Base-by-base conservation (phyloP, 2,329 filamentous ascomycete species). In the Hymenoscyphus linearis region DNA sequence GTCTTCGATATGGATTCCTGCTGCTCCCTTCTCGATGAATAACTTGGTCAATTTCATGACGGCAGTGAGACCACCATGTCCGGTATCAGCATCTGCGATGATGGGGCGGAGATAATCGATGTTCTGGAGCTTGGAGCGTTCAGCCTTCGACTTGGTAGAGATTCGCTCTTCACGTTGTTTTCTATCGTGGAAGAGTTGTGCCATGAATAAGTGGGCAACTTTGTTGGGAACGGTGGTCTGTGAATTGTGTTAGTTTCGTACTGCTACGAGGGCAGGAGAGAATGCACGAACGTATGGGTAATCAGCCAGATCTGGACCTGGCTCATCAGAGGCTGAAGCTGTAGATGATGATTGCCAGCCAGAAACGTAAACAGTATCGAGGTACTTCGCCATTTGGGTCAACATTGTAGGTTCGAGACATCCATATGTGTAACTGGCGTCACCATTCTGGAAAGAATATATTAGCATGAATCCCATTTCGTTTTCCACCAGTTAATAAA, bases 21-120 rank as follows among this genome's bases (percentile, higher is more conserved):
- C 95, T 53, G 95, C 95, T 70, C 95, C 95, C 77, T 93, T 92
- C 81, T 99, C 95, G 67, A 98, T 79, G 76, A 99, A 98, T 61
- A 98, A 85, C 82, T 97, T 97, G 66, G 95, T 98, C 70, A 99
- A 86, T 83, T 98, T 99, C 95, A 99, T 98, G 70, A 98, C 89
- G 60, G 95, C 95, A n/a, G 95, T 98, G 65, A 99, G 82, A 72
- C 95, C 95, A 73, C 95, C 95, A 76, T 98, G 95, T 66, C 95
- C 95, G 50, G 95, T 99, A 74, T 99, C 95, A 56, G 93, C 95
- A 76, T 99, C 95, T 62, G 95, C 95, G 69, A 99, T 86, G 76
- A 99, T 96, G 64, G 95, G 95, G 22, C 95, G 89, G 55, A 99
- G 86, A 78, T 95, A 99, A 79, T 99, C 95, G 71, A 92, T 81